phyloP scores from a whole-genome alignment of 2,329 filamentous ascomycete species.

The Fusarium pseudograminearum region DNA sequence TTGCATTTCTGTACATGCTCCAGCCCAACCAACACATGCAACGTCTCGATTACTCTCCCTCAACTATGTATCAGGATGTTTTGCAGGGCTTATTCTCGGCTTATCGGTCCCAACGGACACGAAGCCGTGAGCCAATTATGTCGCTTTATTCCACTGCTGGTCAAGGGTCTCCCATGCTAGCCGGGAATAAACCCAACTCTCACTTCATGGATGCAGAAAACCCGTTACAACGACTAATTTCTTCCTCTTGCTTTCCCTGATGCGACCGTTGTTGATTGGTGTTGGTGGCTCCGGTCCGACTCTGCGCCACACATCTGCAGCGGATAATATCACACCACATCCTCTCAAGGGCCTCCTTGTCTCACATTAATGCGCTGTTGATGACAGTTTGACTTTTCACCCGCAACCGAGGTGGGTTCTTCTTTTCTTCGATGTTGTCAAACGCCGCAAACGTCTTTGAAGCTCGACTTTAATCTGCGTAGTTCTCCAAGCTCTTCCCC shows the following conservation, averaged over 20 bases:
- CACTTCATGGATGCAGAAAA: neutral
- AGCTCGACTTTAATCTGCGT: neutral
- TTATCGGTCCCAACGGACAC: conserved; percentile 1
- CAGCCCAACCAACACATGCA: conserved; percentile 6
- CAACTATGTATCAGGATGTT: conserved; percentile 11
- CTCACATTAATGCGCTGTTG: conserved; percentile 9
- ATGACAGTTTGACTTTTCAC: neutral
- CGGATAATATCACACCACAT: conserved; percentile 29
- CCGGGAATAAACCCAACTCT: neutral
- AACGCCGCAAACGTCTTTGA: neutral
- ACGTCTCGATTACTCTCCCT: conserved; percentile 6
- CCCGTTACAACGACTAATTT: neutral
- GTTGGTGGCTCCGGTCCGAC: neutral
- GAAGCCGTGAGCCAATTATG: conserved; percentile 1
- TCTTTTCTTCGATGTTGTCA: neutral
- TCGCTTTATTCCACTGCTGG: rapidly evolving
- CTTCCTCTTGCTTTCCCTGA: neutral
- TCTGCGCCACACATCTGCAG: conserved; percentile 29
- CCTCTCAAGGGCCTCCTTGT: neutral
- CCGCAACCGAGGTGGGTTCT: conserved; percentile 22
- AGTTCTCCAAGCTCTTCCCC: neutral
- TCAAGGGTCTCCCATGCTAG: neutral
- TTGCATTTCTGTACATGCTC: neutral
- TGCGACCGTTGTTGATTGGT: neutral
- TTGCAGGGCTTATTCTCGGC: conserved; percentile 11